phyloP scores from a whole-genome alignment of 129 eudicot genomes.

The Artemisia annua region DNA sequence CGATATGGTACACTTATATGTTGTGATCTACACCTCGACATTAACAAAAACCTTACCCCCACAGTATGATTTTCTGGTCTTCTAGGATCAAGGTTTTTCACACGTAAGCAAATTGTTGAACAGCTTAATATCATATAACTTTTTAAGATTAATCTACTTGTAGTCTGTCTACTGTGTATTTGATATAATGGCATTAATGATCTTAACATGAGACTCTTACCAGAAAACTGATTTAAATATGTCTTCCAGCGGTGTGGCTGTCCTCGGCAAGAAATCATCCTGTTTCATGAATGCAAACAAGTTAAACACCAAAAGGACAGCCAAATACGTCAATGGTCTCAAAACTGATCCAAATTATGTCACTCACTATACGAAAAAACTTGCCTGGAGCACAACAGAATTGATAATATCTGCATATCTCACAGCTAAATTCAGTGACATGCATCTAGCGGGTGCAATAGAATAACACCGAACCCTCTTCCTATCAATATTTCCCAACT shows the following conservation, averaged over 20 bases:
- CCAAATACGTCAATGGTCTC: not conserved
- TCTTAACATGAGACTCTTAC: slow-evolving; percentile 35
- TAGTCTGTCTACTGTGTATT: not conserved
- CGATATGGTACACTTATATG: not conserved
- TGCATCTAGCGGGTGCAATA: slow-evolving; percentile 84
- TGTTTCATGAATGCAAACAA: slow-evolving; percentile 22
- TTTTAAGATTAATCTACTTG: not conserved
- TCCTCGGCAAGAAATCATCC: slow-evolving; percentile 94
- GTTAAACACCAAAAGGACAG: not conserved
- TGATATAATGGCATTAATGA: not conserved
- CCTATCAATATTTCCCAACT: slow-evolving; percentile 61
- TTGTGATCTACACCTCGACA: not conserved
- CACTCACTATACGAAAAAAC: slow-evolving; percentile 11
- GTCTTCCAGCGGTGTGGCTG: slow-evolving; percentile 94
- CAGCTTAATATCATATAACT: not conserved
- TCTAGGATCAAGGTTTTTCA: not conserved
- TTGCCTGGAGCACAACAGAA: slow-evolving; percentile 81
- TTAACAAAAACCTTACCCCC: too few relatives aligned
- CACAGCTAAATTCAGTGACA: slow-evolving; percentile 83
- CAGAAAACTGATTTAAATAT: slow-evolving; percentile 88
- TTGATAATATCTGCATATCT: slow-evolving; percentile 85
- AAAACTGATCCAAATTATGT: not conserved
- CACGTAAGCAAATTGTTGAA: not conserved
- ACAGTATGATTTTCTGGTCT: not conserved
- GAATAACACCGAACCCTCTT: slow-evolving; percentile 71